These are phyloP conservation scores for Termitomyces sp. DNA, from an alignment of 768 basidiomycete genomes.

Conservation along the genomic window DNA sequence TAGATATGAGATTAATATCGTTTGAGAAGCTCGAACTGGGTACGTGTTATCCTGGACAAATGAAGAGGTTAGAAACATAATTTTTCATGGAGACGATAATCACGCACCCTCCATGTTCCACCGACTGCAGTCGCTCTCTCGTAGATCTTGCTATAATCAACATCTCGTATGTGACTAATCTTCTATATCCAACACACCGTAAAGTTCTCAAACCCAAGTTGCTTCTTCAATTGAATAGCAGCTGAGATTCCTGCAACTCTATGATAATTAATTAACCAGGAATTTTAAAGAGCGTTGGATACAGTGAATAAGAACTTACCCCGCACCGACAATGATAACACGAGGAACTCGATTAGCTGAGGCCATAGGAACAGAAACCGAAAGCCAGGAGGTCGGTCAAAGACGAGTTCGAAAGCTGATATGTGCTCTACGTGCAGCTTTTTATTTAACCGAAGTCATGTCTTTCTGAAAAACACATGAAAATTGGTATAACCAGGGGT, in stretches of 20 bases:
- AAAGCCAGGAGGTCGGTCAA: neutral
- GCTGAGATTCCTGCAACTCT: conserved; percentile 47
- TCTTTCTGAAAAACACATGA: conserved; percentile 5
- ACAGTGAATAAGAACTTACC: conserved; percentile 27
- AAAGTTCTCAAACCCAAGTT: conserved; percentile 44
- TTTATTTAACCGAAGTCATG: conserved; percentile 4
- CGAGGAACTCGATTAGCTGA: conserved; percentile 23
- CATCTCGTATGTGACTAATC: no score
- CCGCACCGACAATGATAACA: conserved; percentile 49
- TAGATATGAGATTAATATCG: neutral
- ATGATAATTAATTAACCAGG: neutral
- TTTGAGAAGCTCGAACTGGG: conserved; percentile 31
- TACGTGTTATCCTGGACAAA: conserved; percentile 48
- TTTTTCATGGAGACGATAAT: neutral
- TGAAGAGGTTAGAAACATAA: neutral
- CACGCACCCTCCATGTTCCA: conserved; percentile 55
- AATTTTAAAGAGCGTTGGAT: neutral
- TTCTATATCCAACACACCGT: conserved; percentile 28
- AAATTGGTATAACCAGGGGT: no score
- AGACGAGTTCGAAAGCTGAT: neutral
- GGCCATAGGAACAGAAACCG: conserved; percentile 3
- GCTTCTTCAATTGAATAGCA: conserved; percentile 42
- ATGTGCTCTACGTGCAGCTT: neutral
- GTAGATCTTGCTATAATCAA: conserved; percentile 37
- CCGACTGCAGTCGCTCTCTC: conserved; percentile 45